These are phyloP conservation scores for Picea abies DNA, from an alignment of 83 land plant species.

Conservation along the genomic window DNA sequence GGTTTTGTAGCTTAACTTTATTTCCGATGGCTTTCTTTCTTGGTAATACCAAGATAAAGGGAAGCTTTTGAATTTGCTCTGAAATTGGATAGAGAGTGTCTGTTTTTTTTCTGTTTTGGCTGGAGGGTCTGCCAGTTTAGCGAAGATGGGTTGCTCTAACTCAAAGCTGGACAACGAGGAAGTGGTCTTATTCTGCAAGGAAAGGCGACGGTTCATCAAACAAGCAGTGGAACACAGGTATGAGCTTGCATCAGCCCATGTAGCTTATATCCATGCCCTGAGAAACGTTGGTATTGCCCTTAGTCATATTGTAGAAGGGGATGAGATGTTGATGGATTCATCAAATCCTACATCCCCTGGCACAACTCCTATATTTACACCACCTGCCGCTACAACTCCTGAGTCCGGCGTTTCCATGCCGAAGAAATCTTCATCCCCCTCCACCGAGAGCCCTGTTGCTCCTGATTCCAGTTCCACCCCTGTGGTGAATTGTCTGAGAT, in stretches of 20 bases:
- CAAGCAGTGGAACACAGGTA: constrained; percentile 61
- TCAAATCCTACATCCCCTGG: constrained; percentile 17
- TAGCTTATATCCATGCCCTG: constrained; percentile 62
- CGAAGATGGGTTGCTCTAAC: constrained; percentile 66
- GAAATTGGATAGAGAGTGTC: not conserved
- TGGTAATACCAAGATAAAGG: not conserved
- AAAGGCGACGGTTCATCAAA: constrained; percentile 56
- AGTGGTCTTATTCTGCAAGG: constrained; percentile 67
- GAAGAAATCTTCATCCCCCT: constrained; percentile 28
- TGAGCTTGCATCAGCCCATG: constrained; percentile 58
- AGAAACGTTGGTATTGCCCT: constrained; percentile 62
- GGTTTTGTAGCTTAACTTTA: not conserved
- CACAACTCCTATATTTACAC: constrained; percentile 40
- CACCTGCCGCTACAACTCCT: constrained; percentile 25
- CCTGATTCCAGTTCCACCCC: constrained; percentile 17
- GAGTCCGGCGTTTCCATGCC: constrained; percentile 36
- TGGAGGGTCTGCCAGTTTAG: not conserved
- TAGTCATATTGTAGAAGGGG: constrained; percentile 43
- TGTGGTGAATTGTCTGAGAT: constrained; percentile 37
- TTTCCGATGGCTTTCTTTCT: not conserved
- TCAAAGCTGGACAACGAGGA: constrained; percentile 75
- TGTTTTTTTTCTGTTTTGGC: not conserved
- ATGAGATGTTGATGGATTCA: constrained; percentile 33
- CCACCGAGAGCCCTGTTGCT: not conserved
- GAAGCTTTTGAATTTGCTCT: not conserved